These are phyloP conservation scores for Penicillium verrucosum DNA, from an alignment of 2,329 filamentous ascomycete species.

Conservation along the genomic window DNA sequence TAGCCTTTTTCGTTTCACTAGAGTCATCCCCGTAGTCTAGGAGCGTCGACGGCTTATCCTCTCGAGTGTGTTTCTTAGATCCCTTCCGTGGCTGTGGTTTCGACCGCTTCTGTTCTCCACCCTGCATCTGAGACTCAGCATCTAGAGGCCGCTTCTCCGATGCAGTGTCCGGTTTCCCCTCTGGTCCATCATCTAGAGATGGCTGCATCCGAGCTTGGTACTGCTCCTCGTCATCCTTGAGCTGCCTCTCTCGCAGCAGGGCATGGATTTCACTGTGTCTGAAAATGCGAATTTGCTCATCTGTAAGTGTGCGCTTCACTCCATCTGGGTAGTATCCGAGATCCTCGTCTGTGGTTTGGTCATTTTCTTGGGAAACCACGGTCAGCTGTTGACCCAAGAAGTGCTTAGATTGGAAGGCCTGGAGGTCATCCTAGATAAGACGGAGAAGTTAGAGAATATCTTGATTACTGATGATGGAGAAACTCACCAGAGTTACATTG, in stretches of 20 bases:
- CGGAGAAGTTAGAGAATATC: neutral
- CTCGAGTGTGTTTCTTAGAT: neutral
- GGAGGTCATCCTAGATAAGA: conserved; percentile 55
- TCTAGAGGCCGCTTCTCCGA: neutral
- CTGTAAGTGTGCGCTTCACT: conserved; percentile 81
- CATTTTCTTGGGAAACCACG: conserved; percentile 8
- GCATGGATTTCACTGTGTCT: conserved; percentile 80
- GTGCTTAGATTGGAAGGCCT: conserved; percentile 58
- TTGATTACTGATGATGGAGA: neutral
- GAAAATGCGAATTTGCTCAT: conserved; percentile 88
- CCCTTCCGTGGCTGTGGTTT: neutral
- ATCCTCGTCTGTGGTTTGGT: conserved; percentile 49
- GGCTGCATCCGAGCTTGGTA: conserved; percentile 14
- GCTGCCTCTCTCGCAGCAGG: conserved; percentile 55
- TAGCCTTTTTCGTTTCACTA: neutral
- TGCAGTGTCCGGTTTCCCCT: neutral
- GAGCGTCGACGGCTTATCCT: conserved; percentile 33
- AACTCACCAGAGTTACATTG: conserved; percentile 35
- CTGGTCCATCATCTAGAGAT: neutral
- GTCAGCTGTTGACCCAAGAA: conserved; percentile 42
- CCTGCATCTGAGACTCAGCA: neutral
- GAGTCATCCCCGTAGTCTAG: conserved; percentile 46
- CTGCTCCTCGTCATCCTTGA: conserved; percentile 31
- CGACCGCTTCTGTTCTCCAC: neutral
- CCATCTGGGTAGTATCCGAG: conserved; percentile 86